These are phyloP conservation scores for Barnettozyma sp. DNA, from an alignment of 805 yeast genomes.

Conservation along the genomic window DNA sequence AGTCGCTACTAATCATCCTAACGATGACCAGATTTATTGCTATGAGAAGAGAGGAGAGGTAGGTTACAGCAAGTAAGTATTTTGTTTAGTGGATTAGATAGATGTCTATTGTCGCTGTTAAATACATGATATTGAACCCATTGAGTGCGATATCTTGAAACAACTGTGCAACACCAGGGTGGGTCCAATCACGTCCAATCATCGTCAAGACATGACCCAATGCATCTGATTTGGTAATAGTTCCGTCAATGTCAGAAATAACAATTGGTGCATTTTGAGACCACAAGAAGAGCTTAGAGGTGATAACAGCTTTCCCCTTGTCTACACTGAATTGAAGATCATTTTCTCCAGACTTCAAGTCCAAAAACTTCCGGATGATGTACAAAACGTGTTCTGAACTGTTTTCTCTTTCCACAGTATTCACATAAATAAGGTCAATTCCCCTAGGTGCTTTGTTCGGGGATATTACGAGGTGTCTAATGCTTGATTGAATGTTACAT, in stretches of 20 bases:
- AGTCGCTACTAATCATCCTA: too few relatives aligned
- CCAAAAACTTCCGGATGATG: constrained; percentile 56
- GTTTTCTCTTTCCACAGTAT: too few relatives aligned
- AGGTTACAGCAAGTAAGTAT: too few relatives aligned
- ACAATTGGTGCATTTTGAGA: constrained; percentile 79
- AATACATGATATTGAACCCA: constrained; percentile 89
- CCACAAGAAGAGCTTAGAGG: constrained; percentile 78
- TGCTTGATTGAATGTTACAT: too few relatives aligned
- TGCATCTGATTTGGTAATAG: constrained; percentile 96
- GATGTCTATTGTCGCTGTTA: too few relatives aligned
- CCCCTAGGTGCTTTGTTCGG: too few relatives aligned
- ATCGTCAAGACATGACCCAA: constrained; percentile 91
- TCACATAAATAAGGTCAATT: too few relatives aligned
- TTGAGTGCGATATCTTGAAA: constrained; percentile 81
- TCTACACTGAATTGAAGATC: constrained; percentile 72
- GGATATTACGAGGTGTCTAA: too few relatives aligned
- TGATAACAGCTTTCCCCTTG: constrained; percentile 72
- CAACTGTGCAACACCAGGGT: constrained; percentile 86
- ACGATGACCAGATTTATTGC: too few relatives aligned
- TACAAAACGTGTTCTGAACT: too few relatives aligned
- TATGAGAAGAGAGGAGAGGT: too few relatives aligned
- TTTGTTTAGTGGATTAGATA: too few relatives aligned
- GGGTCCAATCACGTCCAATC: constrained; percentile 98
- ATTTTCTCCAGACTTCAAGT: constrained; percentile 73
- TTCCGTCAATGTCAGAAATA: constrained; percentile 95